Percentiles rank a stretch among this genome's conserved stretches.
These are phyloP conservation scores for Colletotrichum sp. DNA, from an alignment of 2,329 filamentous ascomycete genomes.

Conservation along the genomic window DNA sequence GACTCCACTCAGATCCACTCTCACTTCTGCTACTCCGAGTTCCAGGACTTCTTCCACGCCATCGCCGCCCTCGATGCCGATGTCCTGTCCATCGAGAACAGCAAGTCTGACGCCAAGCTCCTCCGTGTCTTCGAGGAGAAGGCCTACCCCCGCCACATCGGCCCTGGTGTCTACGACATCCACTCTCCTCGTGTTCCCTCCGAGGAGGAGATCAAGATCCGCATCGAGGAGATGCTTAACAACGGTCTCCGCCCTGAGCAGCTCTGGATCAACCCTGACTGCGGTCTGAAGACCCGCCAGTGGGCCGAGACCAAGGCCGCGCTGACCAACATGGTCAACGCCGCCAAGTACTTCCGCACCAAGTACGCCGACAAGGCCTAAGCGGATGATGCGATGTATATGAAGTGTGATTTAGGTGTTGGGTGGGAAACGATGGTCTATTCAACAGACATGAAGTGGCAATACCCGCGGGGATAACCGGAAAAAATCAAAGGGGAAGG, in stretches of 20 bases:
- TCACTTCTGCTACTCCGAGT: slow-evolving; percentile 99
- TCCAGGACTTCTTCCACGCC: slow-evolving; percentile 99
- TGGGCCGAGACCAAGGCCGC: slow-evolving; percentile 99
- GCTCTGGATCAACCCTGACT: slow-evolving; percentile 99
- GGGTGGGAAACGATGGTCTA: slow-evolving; percentile 20
- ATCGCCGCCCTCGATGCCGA: slow-evolving; percentile 98
- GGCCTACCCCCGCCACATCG: slow-evolving; percentile 97
- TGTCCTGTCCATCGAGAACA: slow-evolving; percentile 99
- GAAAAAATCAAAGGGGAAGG: slow-evolving; percentile 19
- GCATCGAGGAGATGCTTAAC: slow-evolving; percentile 96
- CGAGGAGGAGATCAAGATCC: slow-evolving; percentile 98
- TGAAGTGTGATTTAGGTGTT: slow-evolving; percentile 22
- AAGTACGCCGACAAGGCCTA: slow-evolving; percentile 66
- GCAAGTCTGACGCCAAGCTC: slow-evolving; percentile 99
- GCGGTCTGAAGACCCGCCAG: slow-evolving; percentile 98
- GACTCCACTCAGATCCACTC: slow-evolving; percentile 99
- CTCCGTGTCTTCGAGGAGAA: slow-evolving; percentile 98
- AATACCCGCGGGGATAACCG: slow-evolving; percentile 24
- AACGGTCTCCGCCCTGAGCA: slow-evolving; percentile 92
- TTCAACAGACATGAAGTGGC: slow-evolving; percentile 24
- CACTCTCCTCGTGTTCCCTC: slow-evolving; percentile 97
- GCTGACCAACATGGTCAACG: slow-evolving; percentile 95
- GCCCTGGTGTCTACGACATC: slow-evolving; percentile 99
- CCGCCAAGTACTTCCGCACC: slow-evolving; percentile 93
- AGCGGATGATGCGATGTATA: slow-evolving; percentile 9